Percentiles rank a stretch among this genome's conserved stretches.
Evolutionary conservation across 441 rosid species (phyloP).

Genomic region (Breynia disticha): DNA sequence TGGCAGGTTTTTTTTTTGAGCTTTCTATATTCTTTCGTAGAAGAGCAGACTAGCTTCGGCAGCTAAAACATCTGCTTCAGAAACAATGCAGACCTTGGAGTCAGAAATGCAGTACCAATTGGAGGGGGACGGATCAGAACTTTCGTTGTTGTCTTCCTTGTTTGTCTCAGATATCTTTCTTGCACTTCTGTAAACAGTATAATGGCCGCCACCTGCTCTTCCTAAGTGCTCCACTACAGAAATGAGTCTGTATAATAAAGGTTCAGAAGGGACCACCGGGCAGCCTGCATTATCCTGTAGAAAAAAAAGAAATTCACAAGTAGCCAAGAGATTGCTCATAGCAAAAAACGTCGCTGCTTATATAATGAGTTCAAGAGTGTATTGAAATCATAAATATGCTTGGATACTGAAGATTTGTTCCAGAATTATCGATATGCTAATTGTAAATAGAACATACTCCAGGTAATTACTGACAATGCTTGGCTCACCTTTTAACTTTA

Average conservation of each 20-base stretch:
- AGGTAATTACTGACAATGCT: no score
- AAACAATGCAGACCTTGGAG: constrained; percentile 44
- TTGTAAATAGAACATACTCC: no score
- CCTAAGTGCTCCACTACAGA: constrained; percentile 86
- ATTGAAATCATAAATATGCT: no score
- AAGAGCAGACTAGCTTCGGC: constrained; percentile 87
- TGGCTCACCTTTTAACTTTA: no score
- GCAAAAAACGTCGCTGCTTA: neutral
- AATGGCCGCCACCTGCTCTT: constrained; percentile 72
- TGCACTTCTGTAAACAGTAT: constrained; percentile 62
- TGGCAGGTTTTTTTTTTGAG: constrained; percentile 8
- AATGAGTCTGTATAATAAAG: constrained; percentile 40
- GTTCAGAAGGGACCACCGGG: constrained; percentile 14
- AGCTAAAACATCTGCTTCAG: constrained; percentile 60
- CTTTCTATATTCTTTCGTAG: constrained; percentile 45
- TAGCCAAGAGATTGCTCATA: neutral
- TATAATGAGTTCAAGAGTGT: neutral
- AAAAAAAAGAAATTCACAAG: constrained; percentile 5
- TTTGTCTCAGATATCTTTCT: constrained; percentile 12
- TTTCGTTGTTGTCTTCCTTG: constrained; percentile 15
- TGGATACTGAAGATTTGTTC: no score
- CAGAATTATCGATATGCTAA: no score
- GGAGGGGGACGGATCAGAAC: constrained; percentile 12
- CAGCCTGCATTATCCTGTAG: constrained; percentile 18
- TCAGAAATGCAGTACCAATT: constrained; percentile 80